Evolutionary conservation across 495 filamentous ascomycete genomes (phyloP), one percentile per base, ranked within the genome.

Genomic region (Podospora pseudoanserina): DNA sequence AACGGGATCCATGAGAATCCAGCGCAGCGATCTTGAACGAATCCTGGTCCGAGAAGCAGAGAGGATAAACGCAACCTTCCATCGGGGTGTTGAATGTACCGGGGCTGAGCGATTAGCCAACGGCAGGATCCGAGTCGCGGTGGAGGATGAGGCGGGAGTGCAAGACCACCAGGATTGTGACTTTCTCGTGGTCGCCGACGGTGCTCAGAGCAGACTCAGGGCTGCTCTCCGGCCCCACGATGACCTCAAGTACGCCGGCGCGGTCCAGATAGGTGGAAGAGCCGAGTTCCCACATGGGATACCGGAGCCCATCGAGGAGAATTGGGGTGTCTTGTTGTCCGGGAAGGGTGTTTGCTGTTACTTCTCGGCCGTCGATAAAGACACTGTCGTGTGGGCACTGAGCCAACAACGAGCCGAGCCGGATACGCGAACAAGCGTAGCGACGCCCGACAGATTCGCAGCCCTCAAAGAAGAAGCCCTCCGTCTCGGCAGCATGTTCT

Each of bases 131-230:
- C 30, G 34, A 44, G 64, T 67, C 11, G 66, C 54, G 18, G 65
- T 76, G 11, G 19, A 65, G 2, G 70, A 70, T n/a, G 65, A 62
- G 5, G 32, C 23, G 1, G 64, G 58, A 18, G 0, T 15, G 23
- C 73, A 66, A 19, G 54, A 55, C 13, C 63, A 60, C 39, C 70
- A 78, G 9, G 76, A 77, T 19, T 81, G 78, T 60, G 79, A 80
- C 63, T 32, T 82, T 9, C 69, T 82, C 1, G 67, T 82, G 18
- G 78, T 72, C 11, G 75, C 79, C 0, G 79, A 81, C 68, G 80
- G 80, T 2, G 75, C 78, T 2, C 72, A 64, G 54, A 81, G 79
- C 69, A 82, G 77, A 67, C 72, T 82, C 27, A 69, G 80, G 60
- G 64, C 70, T 15, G 34, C 60, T 57, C 65, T 81, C 5, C 71